phyloP scores from a whole-genome alignment of 106 monocot genomes.

The Dendrobium nobile region DNA sequence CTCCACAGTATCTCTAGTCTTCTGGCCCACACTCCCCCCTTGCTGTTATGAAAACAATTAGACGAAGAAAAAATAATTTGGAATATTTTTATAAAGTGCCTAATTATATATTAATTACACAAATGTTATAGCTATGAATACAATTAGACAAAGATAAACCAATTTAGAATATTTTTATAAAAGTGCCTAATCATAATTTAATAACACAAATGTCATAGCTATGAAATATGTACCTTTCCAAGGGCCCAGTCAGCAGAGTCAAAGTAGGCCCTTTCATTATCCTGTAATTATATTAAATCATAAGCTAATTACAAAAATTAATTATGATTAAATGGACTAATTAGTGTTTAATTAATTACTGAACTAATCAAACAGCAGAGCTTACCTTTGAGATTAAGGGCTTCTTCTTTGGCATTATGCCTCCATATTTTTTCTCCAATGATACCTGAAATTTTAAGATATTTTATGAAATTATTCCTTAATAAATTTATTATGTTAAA shows the following conservation, averaged over 20 bases:
- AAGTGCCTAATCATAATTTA: neutral
- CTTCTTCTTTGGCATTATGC: conserved; percentile 78
- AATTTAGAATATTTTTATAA: too few species aligned
- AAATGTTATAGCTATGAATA: neutral
- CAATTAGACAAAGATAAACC: neutral
- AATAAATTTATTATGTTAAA: neutral
- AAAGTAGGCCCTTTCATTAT: conserved; percentile 25
- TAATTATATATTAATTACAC: neutral
- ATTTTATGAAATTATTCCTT: neutral
- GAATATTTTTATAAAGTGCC: too few species aligned
- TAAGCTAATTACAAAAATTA: neutral
- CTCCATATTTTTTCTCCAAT: conserved; percentile 66
- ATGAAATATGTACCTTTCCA: conserved; percentile 12
- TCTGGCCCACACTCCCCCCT: conserved; percentile 32
- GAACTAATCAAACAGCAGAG: neutral
- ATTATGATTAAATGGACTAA: neutral
- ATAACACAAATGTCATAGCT: neutral
- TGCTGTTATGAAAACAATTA: conserved; percentile 26
- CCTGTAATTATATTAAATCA: conserved; percentile 7
- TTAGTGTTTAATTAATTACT: neutral
- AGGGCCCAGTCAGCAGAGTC: conserved; percentile 32
- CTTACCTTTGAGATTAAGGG: conserved; percentile 83
- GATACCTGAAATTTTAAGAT: conserved; percentile 28
- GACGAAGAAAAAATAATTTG: neutral
- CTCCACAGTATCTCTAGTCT: conserved; percentile 39